Percentiles rank a stretch among this genome's conserved stretches.
phyloP scores from a whole-genome alignment of 129 eudicot species.

The Flaveria trinervia region DNA sequence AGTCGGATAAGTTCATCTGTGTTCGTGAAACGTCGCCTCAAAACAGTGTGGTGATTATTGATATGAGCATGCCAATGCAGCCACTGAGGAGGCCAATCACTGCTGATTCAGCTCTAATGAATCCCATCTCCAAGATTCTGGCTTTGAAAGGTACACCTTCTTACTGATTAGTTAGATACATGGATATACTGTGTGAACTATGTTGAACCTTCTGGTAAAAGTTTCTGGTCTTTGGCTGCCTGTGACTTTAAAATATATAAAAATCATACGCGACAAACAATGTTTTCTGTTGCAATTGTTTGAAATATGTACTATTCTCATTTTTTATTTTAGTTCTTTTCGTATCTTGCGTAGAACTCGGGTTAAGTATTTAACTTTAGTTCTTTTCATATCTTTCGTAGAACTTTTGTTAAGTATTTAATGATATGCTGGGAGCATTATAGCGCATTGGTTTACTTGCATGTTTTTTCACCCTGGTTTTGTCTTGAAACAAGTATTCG shows the following conservation, averaged over 20 bases:
- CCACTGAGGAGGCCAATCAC: conserved; percentile 92
- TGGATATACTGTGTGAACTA: background rate
- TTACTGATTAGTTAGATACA: background rate
- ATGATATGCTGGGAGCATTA: background rate
- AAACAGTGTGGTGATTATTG: conserved; percentile 84
- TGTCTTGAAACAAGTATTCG: background rate
- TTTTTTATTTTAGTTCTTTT: conserved; percentile 10
- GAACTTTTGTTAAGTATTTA: background rate
- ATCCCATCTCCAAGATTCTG: conserved; percentile 74
- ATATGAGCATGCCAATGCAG: conserved; percentile 88
- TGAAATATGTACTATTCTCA: no score
- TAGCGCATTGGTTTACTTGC: background rate
- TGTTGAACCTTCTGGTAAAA: background rate
- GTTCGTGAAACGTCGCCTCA: conserved; percentile 96
- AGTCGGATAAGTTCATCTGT: conserved; percentile 91
- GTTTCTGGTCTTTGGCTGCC: background rate
- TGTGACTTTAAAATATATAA: background rate
- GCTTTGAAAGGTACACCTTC: conserved; percentile 71
- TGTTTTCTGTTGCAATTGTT: no score
- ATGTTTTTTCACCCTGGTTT: background rate
- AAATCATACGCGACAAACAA: background rate
- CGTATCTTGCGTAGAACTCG: background rate
- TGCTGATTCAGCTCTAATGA: conserved; percentile 95
- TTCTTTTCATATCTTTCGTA: background rate
- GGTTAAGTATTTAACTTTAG: background rate